Conservation (phyloP, 768 basidiomycete species). For the Floccularia luteovirens region DNA sequence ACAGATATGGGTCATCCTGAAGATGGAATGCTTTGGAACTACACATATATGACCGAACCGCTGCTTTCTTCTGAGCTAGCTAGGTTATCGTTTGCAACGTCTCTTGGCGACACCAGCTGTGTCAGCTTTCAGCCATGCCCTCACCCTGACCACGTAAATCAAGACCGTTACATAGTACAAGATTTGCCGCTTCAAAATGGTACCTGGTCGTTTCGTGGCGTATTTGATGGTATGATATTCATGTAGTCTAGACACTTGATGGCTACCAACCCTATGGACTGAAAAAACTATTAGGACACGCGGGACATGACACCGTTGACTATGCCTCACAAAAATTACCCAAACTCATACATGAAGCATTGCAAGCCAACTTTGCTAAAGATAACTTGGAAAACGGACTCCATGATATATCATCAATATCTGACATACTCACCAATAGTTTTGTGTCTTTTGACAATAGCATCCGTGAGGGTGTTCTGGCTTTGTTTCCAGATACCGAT, state of each 20-base stretch:
- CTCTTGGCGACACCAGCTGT: constrained; percentile 25
- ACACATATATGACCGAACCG: constrained; percentile 34
- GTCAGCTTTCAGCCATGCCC: constrained; percentile 41
- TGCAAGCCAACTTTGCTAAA: constrained; percentile 9
- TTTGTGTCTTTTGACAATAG: constrained; percentile 30
- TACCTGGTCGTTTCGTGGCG: constrained; percentile 34
- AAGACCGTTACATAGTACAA: constrained; percentile 37
- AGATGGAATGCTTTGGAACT: constrained; percentile 21
- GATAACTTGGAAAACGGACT: not conserved
- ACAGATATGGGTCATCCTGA: constrained; percentile 30
- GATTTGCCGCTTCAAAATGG: constrained; percentile 30
- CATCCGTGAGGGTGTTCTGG: constrained; percentile 27
- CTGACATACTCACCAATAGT: constrained; percentile 21
- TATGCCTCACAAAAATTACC: constrained; percentile 26
- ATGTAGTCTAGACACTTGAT: not conserved
- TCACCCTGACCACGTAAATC: constrained; percentile 27
- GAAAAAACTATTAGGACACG: constrained; percentile 25
- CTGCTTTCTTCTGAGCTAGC: constrained; percentile 30
- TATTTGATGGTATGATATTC: constrained; percentile 36
- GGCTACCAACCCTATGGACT: too few species aligned
- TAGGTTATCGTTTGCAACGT: constrained; percentile 24
- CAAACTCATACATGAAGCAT: constrained; percentile 16
- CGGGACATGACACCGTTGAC: constrained; percentile 39
- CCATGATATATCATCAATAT: constrained; percentile 14
- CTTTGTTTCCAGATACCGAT: constrained; percentile 31